Evolutionary conservation across 495 filamentous ascomycete species (phyloP).

Genomic region (Aspergillus baeticus): DNA sequence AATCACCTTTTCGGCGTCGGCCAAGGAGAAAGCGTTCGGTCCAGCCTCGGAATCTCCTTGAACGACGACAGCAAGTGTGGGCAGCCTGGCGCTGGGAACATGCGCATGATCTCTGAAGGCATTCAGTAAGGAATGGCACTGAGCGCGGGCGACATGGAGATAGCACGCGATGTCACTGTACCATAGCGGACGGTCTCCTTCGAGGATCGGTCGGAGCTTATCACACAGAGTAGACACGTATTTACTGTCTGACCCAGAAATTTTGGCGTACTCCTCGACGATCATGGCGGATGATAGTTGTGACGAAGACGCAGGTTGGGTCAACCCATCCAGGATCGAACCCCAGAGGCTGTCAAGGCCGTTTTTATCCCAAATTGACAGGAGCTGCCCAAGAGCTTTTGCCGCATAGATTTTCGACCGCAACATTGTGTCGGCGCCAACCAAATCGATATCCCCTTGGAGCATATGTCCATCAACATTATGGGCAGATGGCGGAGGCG

Average conservation of each 20-base stretch:
- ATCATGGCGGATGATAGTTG: slow-evolving; percentile 82
- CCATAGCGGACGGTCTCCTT: slow-evolving; percentile 72
- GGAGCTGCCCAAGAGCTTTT: slow-evolving; percentile 67
- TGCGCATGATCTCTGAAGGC: slow-evolving; percentile 85
- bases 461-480: slow-evolving; percentile 99
- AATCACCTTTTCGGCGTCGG: slow-evolving; percentile 82
- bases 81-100: slow-evolving; percentile 68
- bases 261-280: slow-evolving; percentile 78
- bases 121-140: slow-evolving; percentile 85
- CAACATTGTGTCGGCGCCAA: slow-evolving; percentile 82
- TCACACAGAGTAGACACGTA: slow-evolving; percentile 54
- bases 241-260: slow-evolving; percentile 39
- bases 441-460: slow-evolving; percentile 90
- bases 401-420: slow-evolving; percentile 86
- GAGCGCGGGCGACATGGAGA: slow-evolving; percentile 81
- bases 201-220: slow-evolving; percentile 68
- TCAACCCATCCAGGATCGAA: slow-evolving; percentile 60
- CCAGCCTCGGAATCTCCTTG: slow-evolving; percentile 91
- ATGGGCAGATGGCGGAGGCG: slow-evolving; percentile 66
- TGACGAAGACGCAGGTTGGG: slow-evolving; percentile 74
- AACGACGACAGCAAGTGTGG: slow-evolving; percentile 79
- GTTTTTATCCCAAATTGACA: slow-evolving; percentile 45
- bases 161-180: slow-evolving; percentile 89
- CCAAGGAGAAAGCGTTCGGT: slow-evolving; percentile 84
- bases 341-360: slow-evolving; percentile 42